Conservation (phyloP, 352 stramenopile genomes). For the Phytophthora pluvialis region DNA sequence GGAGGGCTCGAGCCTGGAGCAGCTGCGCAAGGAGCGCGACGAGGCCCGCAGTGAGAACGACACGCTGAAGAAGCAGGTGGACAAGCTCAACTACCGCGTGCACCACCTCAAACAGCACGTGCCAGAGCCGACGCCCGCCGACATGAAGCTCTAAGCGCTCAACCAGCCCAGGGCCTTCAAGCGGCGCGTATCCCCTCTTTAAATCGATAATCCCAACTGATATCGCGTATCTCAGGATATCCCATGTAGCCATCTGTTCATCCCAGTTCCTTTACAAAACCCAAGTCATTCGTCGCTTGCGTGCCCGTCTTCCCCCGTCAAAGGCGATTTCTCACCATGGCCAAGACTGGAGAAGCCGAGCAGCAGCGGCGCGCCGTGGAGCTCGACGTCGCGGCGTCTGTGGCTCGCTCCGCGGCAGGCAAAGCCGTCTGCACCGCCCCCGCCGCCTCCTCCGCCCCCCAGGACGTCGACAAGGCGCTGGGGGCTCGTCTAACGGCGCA, state of each 20-base stretch:
- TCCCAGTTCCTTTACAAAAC: too few relatives aligned
- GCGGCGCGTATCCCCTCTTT: conserved; percentile 5
- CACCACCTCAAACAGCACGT: conserved; percentile 81
- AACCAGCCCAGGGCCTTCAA: not conserved
- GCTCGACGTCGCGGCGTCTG: conserved; percentile 25
- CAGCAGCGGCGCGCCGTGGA: conserved; percentile 13
- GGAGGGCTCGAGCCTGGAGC: conserved; percentile 66
- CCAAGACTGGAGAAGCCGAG: conserved; percentile 36
- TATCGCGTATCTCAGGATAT: conserved; percentile 10
- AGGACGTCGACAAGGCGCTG: conserved; percentile 36
- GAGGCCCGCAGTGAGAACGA: conserved; percentile 64
- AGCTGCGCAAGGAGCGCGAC: conserved; percentile 70
- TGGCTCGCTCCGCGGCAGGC: not conserved
- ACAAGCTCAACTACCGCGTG: conserved; percentile 84
- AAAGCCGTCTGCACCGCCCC: not conserved
- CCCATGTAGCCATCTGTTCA: conserved; percentile 2
- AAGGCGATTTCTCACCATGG: conserved; percentile 37
- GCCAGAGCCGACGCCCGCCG: conserved; percentile 37
- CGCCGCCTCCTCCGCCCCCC: not conserved
- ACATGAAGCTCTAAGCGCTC: conserved; percentile 28
- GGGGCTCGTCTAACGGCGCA: conserved; percentile 53
- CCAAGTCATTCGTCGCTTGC: too few relatives aligned
- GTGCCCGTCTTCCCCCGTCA: too few relatives aligned
- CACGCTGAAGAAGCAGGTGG: conserved; percentile 70
- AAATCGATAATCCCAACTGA: conserved; percentile 11